Evolutionary conservation across 108 stramenopile genomes (phyloP).

Genomic region (Pseudonitzschia multiseries): DNA sequence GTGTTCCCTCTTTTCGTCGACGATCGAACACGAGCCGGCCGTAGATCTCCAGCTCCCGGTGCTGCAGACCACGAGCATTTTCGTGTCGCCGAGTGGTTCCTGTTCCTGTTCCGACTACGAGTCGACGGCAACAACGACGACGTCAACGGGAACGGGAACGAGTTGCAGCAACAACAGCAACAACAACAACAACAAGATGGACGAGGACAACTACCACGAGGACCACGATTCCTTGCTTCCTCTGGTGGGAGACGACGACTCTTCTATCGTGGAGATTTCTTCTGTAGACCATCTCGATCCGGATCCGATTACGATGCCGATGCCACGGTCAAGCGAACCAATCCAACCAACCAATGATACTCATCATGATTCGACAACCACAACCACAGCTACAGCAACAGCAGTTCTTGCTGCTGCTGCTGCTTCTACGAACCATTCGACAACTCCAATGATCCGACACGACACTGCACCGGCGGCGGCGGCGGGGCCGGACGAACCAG

Average conservation of each 20-base stretch:
- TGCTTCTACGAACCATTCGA: too few relatives aligned
- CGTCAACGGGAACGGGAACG: neutral
- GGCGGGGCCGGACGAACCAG: neutral
- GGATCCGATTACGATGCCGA: neutral
- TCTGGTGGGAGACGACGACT: neutral
- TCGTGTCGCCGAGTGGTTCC: neutral
- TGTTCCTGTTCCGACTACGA: neutral
- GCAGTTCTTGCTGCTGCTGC: too few relatives aligned
- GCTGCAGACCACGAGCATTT: neutral
- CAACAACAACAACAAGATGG: neutral
- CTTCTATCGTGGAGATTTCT: neutral
- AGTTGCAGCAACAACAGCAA: neutral
- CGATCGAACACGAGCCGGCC: neutral
- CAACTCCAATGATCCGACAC: too few relatives aligned
- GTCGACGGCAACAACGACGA: neutral
- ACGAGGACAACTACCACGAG: neutral
- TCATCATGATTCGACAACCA: too few relatives aligned
- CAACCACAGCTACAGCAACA: too few relatives aligned
- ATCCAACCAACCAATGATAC: neutral
- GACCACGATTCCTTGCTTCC: neutral
- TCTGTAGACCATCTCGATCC: neutral
- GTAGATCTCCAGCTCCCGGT: neutral
- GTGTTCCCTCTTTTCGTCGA: neutral
- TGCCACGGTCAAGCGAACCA: neutral
- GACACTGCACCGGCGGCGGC: too few relatives aligned